Percentiles rank a stretch among this genome's conserved stretches.
Evolutionary conservation across 495 filamentous ascomycete species (phyloP).

Genomic region (Cairneyella variabilis): DNA sequence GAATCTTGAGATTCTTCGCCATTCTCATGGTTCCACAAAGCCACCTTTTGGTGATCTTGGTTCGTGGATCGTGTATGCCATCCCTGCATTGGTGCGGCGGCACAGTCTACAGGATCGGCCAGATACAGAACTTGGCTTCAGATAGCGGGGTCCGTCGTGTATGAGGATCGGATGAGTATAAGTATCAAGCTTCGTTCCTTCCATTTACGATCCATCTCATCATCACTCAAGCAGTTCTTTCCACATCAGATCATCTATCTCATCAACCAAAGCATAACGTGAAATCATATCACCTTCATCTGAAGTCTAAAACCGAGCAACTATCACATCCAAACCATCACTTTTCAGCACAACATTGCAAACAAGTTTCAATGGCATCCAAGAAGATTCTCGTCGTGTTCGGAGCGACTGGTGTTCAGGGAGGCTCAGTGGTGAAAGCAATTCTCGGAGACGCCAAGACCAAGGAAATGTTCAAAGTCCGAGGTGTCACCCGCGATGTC

Average conservation of each 20-base stretch:
- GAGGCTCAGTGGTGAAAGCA: conserved; percentile 49
- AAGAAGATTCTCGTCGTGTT: conserved; percentile 53
- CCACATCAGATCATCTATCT: no score
- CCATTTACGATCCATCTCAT: not conserved
- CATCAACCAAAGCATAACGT: not conserved
- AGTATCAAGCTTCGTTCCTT: not conserved
- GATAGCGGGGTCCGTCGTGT: no score
- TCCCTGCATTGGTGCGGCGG: not conserved
- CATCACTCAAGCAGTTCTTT: not conserved
- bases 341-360: not conserved
- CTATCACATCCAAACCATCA: not conserved
- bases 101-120: not conserved
- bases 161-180: not conserved
- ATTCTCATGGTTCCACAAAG: no score
- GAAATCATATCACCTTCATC: not conserved
- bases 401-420: conserved; percentile 61
- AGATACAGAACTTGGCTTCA: not conserved
- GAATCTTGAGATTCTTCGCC: no score
- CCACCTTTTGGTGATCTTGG: not conserved
- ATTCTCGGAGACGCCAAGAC: conserved; percentile 47
- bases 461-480: conserved; percentile 45
- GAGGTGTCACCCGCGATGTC: conserved; percentile 53
- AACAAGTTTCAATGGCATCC: conserved; percentile 36
- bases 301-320: not conserved
- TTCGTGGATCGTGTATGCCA: not conserved